Conservation (phyloP, 176 grass and related monocot genomes). For the Hyparrhenia diplandra region DNA sequence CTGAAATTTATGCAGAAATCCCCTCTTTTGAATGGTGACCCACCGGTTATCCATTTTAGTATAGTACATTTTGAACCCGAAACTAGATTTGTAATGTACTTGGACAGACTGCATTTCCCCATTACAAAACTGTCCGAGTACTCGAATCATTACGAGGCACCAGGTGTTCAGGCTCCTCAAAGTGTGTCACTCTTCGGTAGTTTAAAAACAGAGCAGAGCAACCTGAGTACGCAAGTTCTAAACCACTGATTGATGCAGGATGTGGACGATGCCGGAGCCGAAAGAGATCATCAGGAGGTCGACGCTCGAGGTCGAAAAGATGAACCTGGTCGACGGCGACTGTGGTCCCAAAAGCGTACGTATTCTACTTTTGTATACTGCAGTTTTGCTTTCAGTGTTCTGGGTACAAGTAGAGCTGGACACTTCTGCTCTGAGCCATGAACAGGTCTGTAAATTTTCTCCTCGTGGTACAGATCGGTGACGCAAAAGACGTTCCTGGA, state of each 20-base stretch:
- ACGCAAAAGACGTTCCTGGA: conserved; percentile 31
- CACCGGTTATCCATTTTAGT: too few relatives aligned
- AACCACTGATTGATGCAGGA: conserved; percentile 36
- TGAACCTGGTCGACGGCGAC: conserved; percentile 49
- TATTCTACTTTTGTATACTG: background rate
- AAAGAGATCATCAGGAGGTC: conserved; percentile 68
- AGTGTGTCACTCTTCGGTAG: background rate
- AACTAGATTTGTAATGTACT: background rate
- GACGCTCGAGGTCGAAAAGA: conserved; percentile 40
- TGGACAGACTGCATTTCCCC: background rate
- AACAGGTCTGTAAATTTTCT: background rate
- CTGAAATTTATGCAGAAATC: too few relatives aligned
- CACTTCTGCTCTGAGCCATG: background rate
- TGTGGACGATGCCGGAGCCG: conserved; percentile 88
- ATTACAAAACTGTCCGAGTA: background rate
- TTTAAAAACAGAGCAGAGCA: background rate
- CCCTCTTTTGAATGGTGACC: too few relatives aligned
- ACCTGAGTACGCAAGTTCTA: background rate
- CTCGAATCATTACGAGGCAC: too few relatives aligned
- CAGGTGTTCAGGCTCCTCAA: background rate
- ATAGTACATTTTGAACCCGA: too few relatives aligned
- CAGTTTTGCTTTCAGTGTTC: background rate
- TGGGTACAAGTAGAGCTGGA: too few relatives aligned
- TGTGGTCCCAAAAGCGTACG: conserved; percentile 62
- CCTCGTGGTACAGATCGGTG: conserved; percentile 3